Evolutionary conservation across 1,284 basidiomycete genomes (phyloP), one percentile per base, ranked within the genome.

Genomic region (Cystobasidium sp.): DNA sequence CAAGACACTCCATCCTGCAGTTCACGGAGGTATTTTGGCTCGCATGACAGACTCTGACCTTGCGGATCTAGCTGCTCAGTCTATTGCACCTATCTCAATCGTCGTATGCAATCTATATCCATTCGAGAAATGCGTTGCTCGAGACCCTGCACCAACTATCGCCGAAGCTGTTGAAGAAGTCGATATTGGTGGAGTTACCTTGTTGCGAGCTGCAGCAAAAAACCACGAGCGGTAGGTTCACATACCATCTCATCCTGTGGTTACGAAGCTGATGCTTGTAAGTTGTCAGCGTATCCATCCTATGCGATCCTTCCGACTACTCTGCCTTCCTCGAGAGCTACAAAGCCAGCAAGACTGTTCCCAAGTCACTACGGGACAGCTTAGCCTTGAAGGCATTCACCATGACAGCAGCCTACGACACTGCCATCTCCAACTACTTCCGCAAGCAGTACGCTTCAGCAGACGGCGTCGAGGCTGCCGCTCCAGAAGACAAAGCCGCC

Each of bases 101-200:
- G 94, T 97, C 71, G 93, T 97, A 75, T 99, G 97, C 89, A 99
- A 99, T 84, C 89, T 99, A 68, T 99, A 99, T 85, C 97, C 97
- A 1, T 99, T 99, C 85, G 89, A 91, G 24, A 88, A 91, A 53
- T 97, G 95, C 69, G 94, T 98, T 81, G 80, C 83, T 37, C 86
- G 90, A 1, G 90, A 91, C 81, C 92, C 94, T 0, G 88, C 89
- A 78, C 96, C 94, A 83, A 93, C 93, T 18, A 88, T 98, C 77
- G 89, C 92, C 3, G 90, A 92, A 76, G 96, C 96, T 14, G 90
- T 98, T 74, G 97, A 99, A 83, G 97, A 99, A 84, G 92, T 99
- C 79, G 97, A 99, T 84, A 99, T 99, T 77, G 97, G 97, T 6
- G 97, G 97, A 61, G 97, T 99, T 53, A 99, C 97, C 1, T 90